Evolutionary conservation across 2,329 filamentous ascomycete species (phyloP), one percentile per base, ranked within the genome.

Genomic region (Ophiocordyceps camponoti-floridani): DNA sequence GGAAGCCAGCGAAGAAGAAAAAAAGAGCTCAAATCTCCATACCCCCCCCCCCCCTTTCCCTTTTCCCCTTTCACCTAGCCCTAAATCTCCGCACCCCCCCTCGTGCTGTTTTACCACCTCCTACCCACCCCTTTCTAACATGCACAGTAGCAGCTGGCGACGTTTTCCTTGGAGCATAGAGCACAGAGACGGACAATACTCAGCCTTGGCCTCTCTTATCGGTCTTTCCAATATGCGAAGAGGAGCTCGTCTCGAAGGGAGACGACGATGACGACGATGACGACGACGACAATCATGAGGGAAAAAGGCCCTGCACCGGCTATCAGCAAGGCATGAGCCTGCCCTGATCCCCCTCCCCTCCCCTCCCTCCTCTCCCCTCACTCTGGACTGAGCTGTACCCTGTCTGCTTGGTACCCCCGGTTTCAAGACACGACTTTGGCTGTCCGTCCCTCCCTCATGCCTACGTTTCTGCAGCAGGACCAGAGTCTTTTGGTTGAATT

Each of bases 401-500:
- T 41, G 40, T 14, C 12, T 41, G 18, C 40, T 10, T 27, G 40
- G 41, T 40, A 41, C 41, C 37, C 35, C 30, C 27, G 33, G 41
- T 43, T 41, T 43, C 44, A 46, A 43, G 44, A 43, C 41, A 46
- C 41, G 42, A 41, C 23, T 27, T 31, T 40, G 37, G 45, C 40
- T 16, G n/a, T 27, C 41, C 16, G n/a, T 30, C 10, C n/a, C 10
- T 26, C 23, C 43, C 30, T 26, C n/a, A 28, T 28, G 40, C 26
- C 16, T 14, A 30, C 7, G 10, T 26, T 43, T 42, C 27, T 43
- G 35, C 44, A 41, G 44, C 41, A 37, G 30, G 33, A 35, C 27
- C 45, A 18, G 42, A 41, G 19, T 10, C 6, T 19, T 11, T 38
- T 38, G n/a, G 35, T n/a, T 9, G n/a, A 38, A 38, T 38, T 23